Percentiles rank a stretch among this genome's conserved stretches.
Conservation (phyloP, 805 yeast genomes). For the Candida ficus region DNA sequence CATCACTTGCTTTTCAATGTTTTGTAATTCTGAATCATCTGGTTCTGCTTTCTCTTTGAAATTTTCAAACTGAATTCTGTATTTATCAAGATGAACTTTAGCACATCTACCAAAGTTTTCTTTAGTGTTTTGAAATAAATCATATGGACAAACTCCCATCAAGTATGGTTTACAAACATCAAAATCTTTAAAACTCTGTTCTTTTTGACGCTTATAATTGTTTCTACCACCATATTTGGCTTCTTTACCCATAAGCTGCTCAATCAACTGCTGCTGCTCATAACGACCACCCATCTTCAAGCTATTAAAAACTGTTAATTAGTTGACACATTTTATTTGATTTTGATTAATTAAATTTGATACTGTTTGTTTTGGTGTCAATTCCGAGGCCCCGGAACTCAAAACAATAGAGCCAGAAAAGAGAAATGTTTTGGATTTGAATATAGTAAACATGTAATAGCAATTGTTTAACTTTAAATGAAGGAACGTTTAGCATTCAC, state of each 20-base stretch:
- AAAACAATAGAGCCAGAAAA: too few species aligned
- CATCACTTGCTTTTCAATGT: constrained; percentile 42
- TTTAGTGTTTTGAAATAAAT: constrained; percentile 75
- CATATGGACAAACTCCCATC: constrained; percentile 86
- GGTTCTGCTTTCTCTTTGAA: constrained; percentile 1
- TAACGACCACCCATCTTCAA: constrained; percentile 44
- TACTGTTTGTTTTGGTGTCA: not conserved
- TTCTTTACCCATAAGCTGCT: constrained; percentile 78
- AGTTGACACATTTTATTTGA: too few species aligned
- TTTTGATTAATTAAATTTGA: too few species aligned
- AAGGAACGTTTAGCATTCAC: constrained; percentile 19
- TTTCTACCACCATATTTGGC: constrained; percentile 2
- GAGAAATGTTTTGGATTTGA: too few species aligned
- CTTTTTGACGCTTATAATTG: constrained; percentile 36
- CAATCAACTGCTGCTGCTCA: constrained; percentile 67
- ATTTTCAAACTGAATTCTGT: constrained; percentile 63
- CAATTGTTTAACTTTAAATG: too few species aligned
- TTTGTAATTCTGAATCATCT: constrained; percentile 37
- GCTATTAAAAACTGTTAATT: too few species aligned
- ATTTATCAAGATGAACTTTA: constrained; percentile 65
- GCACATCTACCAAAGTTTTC: constrained; percentile 81
- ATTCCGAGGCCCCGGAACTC: too few species aligned
- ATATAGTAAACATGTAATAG: too few species aligned
- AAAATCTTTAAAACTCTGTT: constrained; percentile 43
- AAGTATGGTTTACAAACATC: constrained; percentile 74